These are phyloP conservation scores for Verticillium zaregamsianum DNA, from an alignment of 2,329 filamentous ascomycete genomes.

Conservation along the genomic window DNA sequence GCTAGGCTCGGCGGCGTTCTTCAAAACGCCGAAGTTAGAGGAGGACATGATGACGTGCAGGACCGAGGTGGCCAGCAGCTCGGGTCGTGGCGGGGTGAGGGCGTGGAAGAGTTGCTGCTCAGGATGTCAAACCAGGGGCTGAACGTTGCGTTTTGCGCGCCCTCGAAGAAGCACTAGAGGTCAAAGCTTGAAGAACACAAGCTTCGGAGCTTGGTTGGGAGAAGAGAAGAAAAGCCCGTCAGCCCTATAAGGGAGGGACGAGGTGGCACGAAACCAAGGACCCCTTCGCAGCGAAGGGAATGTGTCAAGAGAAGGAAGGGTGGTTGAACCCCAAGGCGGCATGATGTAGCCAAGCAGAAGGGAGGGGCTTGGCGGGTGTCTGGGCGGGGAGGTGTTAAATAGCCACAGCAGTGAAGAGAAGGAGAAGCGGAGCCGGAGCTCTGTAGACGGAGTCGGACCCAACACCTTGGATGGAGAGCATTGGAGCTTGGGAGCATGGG, in stretches of 20 bases:
- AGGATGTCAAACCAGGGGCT: background rate
- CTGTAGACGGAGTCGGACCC: background rate
- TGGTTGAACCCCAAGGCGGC: background rate
- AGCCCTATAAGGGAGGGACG: background rate
- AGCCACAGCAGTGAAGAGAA: background rate
- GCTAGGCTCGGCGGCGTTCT: slow-evolving; percentile 10
- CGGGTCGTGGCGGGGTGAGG: background rate
- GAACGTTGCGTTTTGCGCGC: too few species aligned
- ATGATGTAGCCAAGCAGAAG: background rate
- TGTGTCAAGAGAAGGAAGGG: background rate
- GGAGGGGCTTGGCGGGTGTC: background rate
- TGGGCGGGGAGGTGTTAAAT: background rate
- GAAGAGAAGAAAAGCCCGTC: background rate
- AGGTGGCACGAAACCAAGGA: background rate
- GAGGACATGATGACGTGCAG: slow-evolving; percentile 5
- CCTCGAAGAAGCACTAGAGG: too few species aligned
- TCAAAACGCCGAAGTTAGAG: slow-evolving; percentile 4
- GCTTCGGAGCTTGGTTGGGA: background rate
- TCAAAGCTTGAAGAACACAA: background rate
- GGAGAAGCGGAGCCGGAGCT: background rate
- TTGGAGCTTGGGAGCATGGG: background rate
- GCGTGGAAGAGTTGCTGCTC: background rate
- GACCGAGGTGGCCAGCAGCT: background rate
- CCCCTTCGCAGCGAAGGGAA: background rate
- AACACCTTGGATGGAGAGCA: background rate